Conservation (phyloP, 2,329 filamentous ascomycete species). For the Berkeleyomyces basicola region DNA sequence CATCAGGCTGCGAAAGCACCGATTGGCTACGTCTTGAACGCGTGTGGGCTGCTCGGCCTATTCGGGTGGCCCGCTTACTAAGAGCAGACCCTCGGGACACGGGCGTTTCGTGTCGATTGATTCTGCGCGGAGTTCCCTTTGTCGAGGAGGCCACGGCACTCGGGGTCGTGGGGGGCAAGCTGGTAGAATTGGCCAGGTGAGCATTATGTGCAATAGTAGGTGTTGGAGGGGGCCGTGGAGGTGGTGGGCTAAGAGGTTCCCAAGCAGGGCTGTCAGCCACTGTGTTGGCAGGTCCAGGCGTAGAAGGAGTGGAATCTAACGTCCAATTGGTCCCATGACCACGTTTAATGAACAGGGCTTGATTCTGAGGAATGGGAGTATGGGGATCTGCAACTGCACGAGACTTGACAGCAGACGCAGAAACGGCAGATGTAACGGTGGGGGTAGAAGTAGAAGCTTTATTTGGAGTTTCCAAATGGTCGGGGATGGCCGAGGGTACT, state of each 20-base stretch:
- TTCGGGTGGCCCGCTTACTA: conserved; percentile 4
- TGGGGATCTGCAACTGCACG: neutral
- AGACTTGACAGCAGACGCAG: neutral
- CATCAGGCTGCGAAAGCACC: conserved; percentile 30
- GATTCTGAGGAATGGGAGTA: conserved; percentile 5
- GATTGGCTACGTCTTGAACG: conserved; percentile 29
- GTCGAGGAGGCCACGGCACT: conserved; percentile 6
- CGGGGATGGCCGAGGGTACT: conserved; percentile 4
- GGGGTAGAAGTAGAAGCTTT: neutral
- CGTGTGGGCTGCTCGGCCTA: conserved; percentile 1
- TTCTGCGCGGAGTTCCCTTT: conserved; percentile 9
- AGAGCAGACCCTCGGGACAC: conserved; percentile 5
- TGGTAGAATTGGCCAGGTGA: conserved; percentile 21
- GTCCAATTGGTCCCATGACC: conserved; percentile 42
- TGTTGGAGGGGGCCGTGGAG: neutral
- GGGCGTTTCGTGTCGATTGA: conserved; percentile 12
- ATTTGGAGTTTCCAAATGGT: conserved; percentile 4
- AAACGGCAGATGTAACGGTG: neutral
- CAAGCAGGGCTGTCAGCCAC: conserved; percentile 35
- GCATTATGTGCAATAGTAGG: conserved; percentile 18
- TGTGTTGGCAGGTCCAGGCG: conserved; percentile 27
- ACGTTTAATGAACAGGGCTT: conserved; percentile 18
- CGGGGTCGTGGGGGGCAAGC: conserved; percentile 20
- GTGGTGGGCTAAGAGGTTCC: conserved; percentile 30
- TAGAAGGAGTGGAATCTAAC: conserved; percentile 39